Conservation (phyloP, 2,329 filamentous ascomycete genomes). For the Beauveria australis region DNA sequence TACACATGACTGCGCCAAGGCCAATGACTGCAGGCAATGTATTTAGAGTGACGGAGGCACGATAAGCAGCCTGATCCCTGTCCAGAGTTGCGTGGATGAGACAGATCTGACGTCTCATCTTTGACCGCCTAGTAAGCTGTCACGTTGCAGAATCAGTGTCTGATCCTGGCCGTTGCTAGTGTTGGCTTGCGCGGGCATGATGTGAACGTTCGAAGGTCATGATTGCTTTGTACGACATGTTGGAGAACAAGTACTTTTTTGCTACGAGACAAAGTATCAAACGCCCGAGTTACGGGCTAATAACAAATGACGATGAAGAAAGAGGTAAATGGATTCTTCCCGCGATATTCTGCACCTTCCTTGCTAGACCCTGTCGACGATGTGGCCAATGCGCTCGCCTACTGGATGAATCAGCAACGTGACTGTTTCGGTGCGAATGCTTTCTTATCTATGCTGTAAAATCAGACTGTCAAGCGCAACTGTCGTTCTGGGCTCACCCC, state of each 20-base stretch:
- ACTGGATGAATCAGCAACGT: not conserved
- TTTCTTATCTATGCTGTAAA: too few relatives aligned
- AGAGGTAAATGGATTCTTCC: not conserved
- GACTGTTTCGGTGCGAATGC: not conserved
- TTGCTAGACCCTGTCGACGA: not conserved
- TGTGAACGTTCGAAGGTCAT: not conserved
- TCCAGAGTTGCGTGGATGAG: not conserved
- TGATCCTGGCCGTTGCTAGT: not conserved
- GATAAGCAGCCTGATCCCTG: not conserved
- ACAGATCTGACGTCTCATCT: not conserved
- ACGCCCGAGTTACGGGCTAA: too few relatives aligned
- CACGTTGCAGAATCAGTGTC: not conserved
- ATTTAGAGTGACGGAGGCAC: not conserved
- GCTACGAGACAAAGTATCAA: too few relatives aligned
- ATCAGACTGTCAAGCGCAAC: too few relatives aligned
- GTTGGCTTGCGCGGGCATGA: not conserved
- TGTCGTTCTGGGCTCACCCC: too few relatives aligned
- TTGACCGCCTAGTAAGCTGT: not conserved
- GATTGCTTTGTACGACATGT: too few relatives aligned
- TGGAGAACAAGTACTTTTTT: too few relatives aligned
- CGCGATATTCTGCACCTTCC: not conserved
- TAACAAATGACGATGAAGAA: too few relatives aligned
- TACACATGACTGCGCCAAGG: not conserved
- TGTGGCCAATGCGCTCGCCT: not conserved
- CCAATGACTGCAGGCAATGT: not conserved